Evolutionary conservation across 306 rosid species (phyloP).

Genomic region (Alnus rubra): DNA sequence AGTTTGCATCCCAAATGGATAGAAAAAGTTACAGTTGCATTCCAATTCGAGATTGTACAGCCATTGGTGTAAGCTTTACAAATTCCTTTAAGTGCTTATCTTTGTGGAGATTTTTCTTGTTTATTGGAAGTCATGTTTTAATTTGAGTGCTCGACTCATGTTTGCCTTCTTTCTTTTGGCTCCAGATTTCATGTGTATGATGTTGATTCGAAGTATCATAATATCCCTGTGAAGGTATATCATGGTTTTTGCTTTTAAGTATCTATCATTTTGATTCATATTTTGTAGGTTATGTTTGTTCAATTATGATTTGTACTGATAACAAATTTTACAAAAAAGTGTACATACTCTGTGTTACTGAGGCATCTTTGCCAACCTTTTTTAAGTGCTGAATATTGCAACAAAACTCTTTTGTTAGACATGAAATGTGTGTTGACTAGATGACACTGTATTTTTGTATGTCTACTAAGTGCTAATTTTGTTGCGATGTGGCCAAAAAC

Average conservation of each 20-base stretch:
- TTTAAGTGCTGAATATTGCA: not conserved
- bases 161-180: constrained; percentile 7
- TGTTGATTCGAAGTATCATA: constrained; percentile 67
- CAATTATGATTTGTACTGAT: constrained; percentile 1
- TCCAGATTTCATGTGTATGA: constrained; percentile 78
- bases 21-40: constrained; percentile 59
- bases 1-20: constrained; percentile 73
- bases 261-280: not conserved
- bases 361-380: not conserved
- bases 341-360: not conserved
- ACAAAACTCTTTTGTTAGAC: not conserved
- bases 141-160: not conserved
- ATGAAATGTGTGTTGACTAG: not conserved
- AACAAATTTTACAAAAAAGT: not conserved
- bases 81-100: not conserved
- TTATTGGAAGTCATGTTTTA: not conserved
- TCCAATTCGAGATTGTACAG: constrained; percentile 81
- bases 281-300: constrained; percentile 2
- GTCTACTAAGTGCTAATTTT: not conserved
- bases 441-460: not conserved
- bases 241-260: not conserved
- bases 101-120: constrained; percentile 1
- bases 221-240: constrained; percentile 67
- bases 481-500: not conserved
- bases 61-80: constrained; percentile 58